Percentiles rank a stretch among this genome's conserved stretches.
Conservation (phyloP, 192 early-diverging fungal species). For the Coemansia sp. region DNA sequence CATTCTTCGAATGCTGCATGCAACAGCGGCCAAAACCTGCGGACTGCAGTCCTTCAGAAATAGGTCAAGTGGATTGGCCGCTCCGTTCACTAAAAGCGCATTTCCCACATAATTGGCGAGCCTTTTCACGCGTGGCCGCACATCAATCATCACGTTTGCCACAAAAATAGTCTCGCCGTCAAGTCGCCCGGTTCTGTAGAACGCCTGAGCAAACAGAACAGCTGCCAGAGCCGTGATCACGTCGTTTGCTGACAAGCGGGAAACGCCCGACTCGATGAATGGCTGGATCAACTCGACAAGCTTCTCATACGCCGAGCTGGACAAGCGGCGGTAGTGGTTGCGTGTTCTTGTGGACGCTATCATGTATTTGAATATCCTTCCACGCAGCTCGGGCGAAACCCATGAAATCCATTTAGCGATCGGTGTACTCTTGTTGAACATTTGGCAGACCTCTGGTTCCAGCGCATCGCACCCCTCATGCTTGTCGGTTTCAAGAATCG, state of each 20-base stretch:
- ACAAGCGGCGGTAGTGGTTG: conserved; percentile 7
- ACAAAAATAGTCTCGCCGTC: neutral
- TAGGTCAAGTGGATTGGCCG: neutral
- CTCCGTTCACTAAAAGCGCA: neutral
- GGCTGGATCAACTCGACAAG: neutral
- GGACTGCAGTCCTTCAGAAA: neutral
- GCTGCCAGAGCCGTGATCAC: conserved; percentile 20
- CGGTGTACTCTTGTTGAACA: neutral
- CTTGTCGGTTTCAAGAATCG: neutral
- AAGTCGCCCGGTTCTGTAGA: neutral
- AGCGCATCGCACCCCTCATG: neutral
- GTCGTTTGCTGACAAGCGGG: conserved; percentile 21
- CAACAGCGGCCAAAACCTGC: neutral
- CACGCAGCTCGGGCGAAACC: conserved; percentile 25
- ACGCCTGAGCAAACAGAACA: conserved; percentile 8
- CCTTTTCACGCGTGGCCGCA: neutral
- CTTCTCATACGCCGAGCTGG: neutral
- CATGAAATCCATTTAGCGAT: conserved; percentile 5
- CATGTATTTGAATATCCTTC: neutral
- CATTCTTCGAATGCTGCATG: neutral
- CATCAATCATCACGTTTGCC: neutral
- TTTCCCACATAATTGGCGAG: neutral
- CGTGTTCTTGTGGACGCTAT: neutral
- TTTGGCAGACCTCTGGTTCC: neutral
- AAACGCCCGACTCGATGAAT: too few relatives aligned